Conservation (phyloP, 495 filamentous ascomycete genomes). For the Tirmania nivea region DNA sequence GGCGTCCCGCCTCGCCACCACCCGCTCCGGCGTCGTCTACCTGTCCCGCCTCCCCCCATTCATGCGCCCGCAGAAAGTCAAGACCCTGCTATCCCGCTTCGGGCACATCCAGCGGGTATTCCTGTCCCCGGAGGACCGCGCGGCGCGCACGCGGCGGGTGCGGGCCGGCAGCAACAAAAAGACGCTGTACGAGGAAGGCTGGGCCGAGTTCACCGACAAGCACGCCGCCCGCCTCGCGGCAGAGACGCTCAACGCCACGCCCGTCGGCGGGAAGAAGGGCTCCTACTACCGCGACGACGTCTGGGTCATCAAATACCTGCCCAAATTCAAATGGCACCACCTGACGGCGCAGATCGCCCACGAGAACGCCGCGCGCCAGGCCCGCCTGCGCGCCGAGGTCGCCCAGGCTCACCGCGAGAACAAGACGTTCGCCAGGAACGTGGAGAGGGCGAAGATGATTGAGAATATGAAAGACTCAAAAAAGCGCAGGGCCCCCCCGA, state of each 20-base stretch:
- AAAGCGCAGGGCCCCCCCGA: conserved; percentile 23
- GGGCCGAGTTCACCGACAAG: conserved; percentile 68
- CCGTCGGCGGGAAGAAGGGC: conserved; percentile 60
- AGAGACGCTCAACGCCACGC: conserved; percentile 65
- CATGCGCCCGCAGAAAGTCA: conserved; percentile 70
- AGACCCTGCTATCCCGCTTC: conserved; percentile 52
- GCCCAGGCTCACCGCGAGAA: conserved; percentile 57
- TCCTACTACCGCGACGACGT: conserved; percentile 83
- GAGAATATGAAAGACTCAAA: conserved; percentile 48
- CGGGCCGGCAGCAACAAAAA: conserved; percentile 69
- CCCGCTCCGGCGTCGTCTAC: conserved; percentile 62
- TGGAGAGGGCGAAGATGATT: conserved; percentile 52
- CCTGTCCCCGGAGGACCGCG: conserved; percentile 55
- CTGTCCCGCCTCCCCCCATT: conserved; percentile 82
- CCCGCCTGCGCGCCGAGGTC: conserved; percentile 61
- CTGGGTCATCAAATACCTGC: conserved; percentile 68
- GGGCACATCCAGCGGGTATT: conserved; percentile 71
- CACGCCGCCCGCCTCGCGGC: conserved; percentile 62
- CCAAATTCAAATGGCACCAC: conserved; percentile 63
- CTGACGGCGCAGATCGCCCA: conserved; percentile 26
- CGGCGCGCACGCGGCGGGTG: conserved; percentile 35
- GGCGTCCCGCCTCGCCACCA: conserved; percentile 32
- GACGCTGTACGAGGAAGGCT: conserved; percentile 68
- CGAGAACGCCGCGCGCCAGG: conserved; percentile 65
- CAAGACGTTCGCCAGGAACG: conserved; percentile 56